Evolutionary conservation across 305 asterid species (phyloP).

Genomic region (Solanum hybrid): DNA sequence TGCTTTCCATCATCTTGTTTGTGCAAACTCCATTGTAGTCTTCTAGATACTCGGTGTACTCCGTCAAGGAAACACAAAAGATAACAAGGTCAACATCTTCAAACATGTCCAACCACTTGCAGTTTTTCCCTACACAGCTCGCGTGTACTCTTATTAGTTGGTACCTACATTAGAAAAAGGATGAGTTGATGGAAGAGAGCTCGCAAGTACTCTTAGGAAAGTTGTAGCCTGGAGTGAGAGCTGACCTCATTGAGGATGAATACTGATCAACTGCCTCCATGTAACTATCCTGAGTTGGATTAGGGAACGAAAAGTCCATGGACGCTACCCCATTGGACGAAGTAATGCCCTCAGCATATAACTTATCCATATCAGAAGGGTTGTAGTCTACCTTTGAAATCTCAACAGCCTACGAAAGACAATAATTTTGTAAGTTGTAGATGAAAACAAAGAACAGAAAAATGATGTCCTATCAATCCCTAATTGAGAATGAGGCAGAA

Average conservation of each 20-base stretch:
- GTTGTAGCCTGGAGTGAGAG: background rate
- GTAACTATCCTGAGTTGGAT: constrained; percentile 41
- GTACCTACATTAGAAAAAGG: constrained; percentile 34
- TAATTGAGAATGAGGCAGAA: background rate
- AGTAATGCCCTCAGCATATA: constrained; percentile 74
- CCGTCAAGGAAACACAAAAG: constrained; percentile 56
- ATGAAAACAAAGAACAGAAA: background rate
- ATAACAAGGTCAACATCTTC: constrained; percentile 62
- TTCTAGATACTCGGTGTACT: constrained; percentile 44
- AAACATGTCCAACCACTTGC: constrained; percentile 84
- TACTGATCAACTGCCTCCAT: constrained; percentile 56
- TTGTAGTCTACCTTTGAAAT: constrained; percentile 58
- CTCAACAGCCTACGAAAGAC: constrained; percentile 55
- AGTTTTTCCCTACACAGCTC: constrained; percentile 59
- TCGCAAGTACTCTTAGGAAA: background rate
- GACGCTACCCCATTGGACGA: constrained; percentile 75
- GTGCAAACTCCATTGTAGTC: constrained; percentile 34
- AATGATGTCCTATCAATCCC: background rate
- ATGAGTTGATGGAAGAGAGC: background rate
- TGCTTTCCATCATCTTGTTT: constrained; percentile 69
- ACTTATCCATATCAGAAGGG: constrained; percentile 82
- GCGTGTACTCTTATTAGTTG: constrained; percentile 61
- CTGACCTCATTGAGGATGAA: constrained; percentile 36
- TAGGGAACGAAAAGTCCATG: constrained; percentile 66
- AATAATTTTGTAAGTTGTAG: constrained; percentile 5